phyloP scores from a whole-genome alignment of 768 basidiomycete genomes.

The Daedaleopsis sinensis region DNA sequence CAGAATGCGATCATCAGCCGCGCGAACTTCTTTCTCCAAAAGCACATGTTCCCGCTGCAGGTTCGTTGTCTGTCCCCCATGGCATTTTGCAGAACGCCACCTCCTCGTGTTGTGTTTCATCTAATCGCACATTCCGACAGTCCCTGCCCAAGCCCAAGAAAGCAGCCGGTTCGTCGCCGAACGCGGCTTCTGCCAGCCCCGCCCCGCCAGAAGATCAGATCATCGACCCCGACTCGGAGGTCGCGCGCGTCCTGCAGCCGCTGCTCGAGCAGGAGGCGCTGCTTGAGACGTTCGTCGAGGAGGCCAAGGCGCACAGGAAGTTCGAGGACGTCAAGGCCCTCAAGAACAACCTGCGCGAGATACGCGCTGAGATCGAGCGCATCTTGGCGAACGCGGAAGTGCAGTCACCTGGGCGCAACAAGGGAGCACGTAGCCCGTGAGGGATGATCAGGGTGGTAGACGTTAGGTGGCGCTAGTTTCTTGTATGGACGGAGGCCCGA shows the following conservation, averaged over 20 bases:
- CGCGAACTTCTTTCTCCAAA: conserved; percentile 81
- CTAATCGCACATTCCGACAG: conserved; percentile 24
- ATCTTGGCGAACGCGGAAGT: conserved; percentile 46
- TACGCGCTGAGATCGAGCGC: conserved; percentile 80
- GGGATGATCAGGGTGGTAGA: background rate
- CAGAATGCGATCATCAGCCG: conserved; percentile 80
- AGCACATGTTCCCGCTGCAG: conserved; percentile 88
- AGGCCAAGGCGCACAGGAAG: conserved; percentile 88
- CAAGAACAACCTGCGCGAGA: conserved; percentile 78
- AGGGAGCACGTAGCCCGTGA: background rate
- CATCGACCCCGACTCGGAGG: conserved; percentile 66
- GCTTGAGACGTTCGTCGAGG: conserved; percentile 86
- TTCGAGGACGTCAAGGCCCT: conserved; percentile 94
- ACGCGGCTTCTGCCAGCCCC: conserved; percentile 19
- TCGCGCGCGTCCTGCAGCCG: conserved; percentile 80
- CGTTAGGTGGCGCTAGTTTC: too few relatives aligned
- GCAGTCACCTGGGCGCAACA: background rate
- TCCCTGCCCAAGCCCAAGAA: conserved; percentile 53
- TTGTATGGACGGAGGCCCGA: too few relatives aligned
- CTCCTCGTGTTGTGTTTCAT: background rate
- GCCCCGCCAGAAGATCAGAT: conserved; percentile 25
- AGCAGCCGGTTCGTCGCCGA: conserved; percentile 6
- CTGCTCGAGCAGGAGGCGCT: conserved; percentile 93
- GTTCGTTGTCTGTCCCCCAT: conserved; percentile 34
- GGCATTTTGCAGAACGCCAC: background rate